A percentile compares a stretch with the other conserved stretches of the same genome.
Conservation (phyloP, 306 rosid species). For the Quercus agrifolia region DNA sequence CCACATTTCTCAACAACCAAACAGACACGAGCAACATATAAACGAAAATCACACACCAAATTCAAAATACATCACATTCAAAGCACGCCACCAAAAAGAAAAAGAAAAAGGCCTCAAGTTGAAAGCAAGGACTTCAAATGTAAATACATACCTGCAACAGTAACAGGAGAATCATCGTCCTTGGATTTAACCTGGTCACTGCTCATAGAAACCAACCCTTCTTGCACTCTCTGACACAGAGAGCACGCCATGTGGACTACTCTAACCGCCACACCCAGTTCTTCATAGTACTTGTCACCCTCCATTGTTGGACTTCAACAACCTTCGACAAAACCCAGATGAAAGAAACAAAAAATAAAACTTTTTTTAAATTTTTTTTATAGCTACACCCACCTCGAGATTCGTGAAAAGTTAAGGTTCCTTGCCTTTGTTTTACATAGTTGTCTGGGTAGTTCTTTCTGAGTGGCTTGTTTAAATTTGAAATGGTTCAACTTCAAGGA, state of each 20-base stretch:
- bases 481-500: neutral
- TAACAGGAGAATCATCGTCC: conserved; percentile 93
- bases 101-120: neutral
- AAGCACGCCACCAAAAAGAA: neutral
- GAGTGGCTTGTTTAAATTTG: neutral
- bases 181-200: conserved; percentile 53
- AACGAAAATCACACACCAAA: conserved; percentile 2
- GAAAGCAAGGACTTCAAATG: neutral
- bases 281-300: conserved; percentile 46
- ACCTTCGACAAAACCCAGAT: conserved; percentile 29
- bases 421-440: conserved; percentile 16
- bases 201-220: conserved; percentile 39
- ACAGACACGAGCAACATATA: neutral
- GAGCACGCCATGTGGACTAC: conserved; percentile 83
- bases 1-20: neutral
- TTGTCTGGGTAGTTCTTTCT: neutral
- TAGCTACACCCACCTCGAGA: conserved; percentile 26
- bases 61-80: conserved; percentile 3
- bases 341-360: neutral
- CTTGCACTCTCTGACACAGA: conserved; percentile 75
- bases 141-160: conserved; percentile 82
- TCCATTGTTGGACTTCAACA: conserved; percentile 43
- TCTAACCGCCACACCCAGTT: conserved; percentile 80
- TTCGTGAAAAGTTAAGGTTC: neutral
- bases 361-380: neutral